Evolutionary conservation across 306 rosid genomes (phyloP), one percentile per base, ranked within the genome.

Genomic region (Psophocarpus tetragonolobus): DNA sequence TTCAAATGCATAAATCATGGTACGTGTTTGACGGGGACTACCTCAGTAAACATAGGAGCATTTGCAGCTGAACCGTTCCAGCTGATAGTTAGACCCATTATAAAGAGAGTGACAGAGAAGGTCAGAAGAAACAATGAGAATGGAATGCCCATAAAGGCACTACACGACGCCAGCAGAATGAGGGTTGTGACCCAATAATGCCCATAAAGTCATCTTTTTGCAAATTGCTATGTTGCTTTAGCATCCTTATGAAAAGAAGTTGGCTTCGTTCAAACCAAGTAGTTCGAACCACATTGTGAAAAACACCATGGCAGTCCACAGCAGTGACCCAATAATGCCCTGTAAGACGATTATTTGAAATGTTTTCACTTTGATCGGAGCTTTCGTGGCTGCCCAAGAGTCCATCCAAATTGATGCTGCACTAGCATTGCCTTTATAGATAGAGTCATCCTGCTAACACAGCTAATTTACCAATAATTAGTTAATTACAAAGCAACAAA

Each of bases 231-330:
- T 20, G 21, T 27, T 33, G 71, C 41, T 23, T 83, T 74, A 60
- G 47, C 56, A 69, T 69, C 36, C 12, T 57, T 48, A 35, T 64
- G 67, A 23, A 29, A 8, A 57, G 56, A 80, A 71, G 26, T 15
- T 48, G 35, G 71, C 27, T 66, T 68, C 50, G 71, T 65, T 47
- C 89, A 81, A 84, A 92, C 99, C 99, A 12, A 95, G 87, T 61
- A 95, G 85, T 87, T 95, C 91, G 38, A 95, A 95, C 99, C 99
- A 95, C 99, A 95, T 92, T 42, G 99, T 95, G 90, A 95, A 92
- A 90, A 95, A 95, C 83, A 95, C 99, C 99, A 92, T 95, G 84
- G 99, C 97, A 60, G 97, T 95, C 99, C 99, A 95, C n/a, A 97
- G 99, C 32, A 95, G 88, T 6, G 97, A 95, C 33, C 97, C 97